Evolutionary conservation across 768 basidiomycete species (phyloP).

Genomic region (Rossbeevera mucosa): DNA sequence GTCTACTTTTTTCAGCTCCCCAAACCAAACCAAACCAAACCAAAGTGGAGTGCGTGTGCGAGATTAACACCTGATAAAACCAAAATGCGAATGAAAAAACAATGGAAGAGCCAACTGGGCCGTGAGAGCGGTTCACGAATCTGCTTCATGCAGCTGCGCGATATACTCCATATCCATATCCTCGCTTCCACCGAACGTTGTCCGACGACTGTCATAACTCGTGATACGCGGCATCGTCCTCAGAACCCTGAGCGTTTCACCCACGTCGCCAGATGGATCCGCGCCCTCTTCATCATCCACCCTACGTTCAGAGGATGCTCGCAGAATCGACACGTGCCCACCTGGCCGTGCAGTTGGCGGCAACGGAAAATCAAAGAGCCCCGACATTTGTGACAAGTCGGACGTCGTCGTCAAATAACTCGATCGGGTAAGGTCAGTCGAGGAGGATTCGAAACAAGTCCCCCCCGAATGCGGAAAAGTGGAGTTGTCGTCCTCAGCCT

Average conservation of each 20-base stretch:
- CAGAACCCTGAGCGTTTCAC: slow-evolving; percentile 11
- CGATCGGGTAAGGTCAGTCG: slow-evolving; percentile 36
- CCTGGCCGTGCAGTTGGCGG: slow-evolving; percentile 42
- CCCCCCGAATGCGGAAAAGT: slow-evolving; percentile 14
- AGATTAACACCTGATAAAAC: slow-evolving; percentile 10
- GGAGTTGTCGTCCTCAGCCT: not conserved
- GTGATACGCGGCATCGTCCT: slow-evolving; percentile 1
- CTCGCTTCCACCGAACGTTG: slow-evolving; percentile 27
- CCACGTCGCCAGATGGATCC: slow-evolving; percentile 13
- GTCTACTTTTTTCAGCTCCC: slow-evolving; percentile 5
- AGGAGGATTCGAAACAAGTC: slow-evolving; percentile 20
- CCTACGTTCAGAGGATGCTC: slow-evolving; percentile 44
- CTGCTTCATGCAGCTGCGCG: slow-evolving; percentile 8
- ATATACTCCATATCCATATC: slow-evolving; percentile 21
- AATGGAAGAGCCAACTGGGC: too few species aligned
- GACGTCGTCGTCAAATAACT: slow-evolving; percentile 65
- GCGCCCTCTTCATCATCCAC: not conserved
- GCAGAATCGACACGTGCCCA: slow-evolving; percentile 40
- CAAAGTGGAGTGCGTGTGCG: slow-evolving; percentile 1
- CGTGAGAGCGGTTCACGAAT: slow-evolving; percentile 7
- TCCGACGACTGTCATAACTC: slow-evolving; percentile 14
- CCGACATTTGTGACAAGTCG: slow-evolving; percentile 58
- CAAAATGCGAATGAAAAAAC: not conserved
- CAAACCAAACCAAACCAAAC: slow-evolving; percentile 8
- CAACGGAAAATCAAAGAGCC: slow-evolving; percentile 66